Percentiles rank a stretch among this genome's conserved stretches.
phyloP scores from a whole-genome alignment of 2,329 filamentous ascomycete genomes.

The Aspergillus ustus region DNA sequence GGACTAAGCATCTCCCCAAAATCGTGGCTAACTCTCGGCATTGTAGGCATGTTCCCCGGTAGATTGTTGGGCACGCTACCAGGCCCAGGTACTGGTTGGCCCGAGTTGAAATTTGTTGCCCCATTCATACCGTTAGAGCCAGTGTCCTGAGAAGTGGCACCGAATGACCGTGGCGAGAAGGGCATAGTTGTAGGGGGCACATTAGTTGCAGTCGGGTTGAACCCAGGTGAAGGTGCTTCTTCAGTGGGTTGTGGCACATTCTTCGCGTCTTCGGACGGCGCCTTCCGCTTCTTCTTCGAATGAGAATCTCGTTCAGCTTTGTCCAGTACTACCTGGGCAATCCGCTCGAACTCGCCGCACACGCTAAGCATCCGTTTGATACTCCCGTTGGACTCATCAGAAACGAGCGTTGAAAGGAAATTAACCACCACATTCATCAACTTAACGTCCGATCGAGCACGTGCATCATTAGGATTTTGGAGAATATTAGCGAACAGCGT shows the following conservation, averaged over 20 bases:
- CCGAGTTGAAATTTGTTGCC: slow-evolving; percentile 30
- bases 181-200: slow-evolving; percentile 24
- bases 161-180: slow-evolving; percentile 34
- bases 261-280: slow-evolving; percentile 56
- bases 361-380: slow-evolving; percentile 93
- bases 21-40: slow-evolving; percentile 38
- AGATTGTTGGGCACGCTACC: slow-evolving; percentile 30
- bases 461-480: slow-evolving; percentile 88
- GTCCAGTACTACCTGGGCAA: slow-evolving; percentile 87
- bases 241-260: slow-evolving; percentile 26
- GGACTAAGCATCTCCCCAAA: slow-evolving; percentile 46
- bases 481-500: slow-evolving; percentile 96
- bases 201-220: slow-evolving; percentile 33
- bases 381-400: slow-evolving; percentile 86
- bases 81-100: slow-evolving; percentile 29
- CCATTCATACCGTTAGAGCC: slow-evolving; percentile 22
- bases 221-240: slow-evolving; percentile 20
- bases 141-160: slow-evolving; percentile 25
- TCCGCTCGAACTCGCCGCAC: slow-evolving; percentile 95
- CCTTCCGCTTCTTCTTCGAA: slow-evolving; percentile 83
- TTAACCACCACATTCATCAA: slow-evolving; percentile 92
- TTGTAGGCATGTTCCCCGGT: slow-evolving; percentile 31
- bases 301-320: slow-evolving; percentile 85
- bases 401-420: slow-evolving; percentile 86
- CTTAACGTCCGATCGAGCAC: slow-evolving; percentile 84